These are phyloP conservation scores for Leccinum angustisporum DNA, from an alignment of 1,284 basidiomycete species.

Conservation along the genomic window DNA sequence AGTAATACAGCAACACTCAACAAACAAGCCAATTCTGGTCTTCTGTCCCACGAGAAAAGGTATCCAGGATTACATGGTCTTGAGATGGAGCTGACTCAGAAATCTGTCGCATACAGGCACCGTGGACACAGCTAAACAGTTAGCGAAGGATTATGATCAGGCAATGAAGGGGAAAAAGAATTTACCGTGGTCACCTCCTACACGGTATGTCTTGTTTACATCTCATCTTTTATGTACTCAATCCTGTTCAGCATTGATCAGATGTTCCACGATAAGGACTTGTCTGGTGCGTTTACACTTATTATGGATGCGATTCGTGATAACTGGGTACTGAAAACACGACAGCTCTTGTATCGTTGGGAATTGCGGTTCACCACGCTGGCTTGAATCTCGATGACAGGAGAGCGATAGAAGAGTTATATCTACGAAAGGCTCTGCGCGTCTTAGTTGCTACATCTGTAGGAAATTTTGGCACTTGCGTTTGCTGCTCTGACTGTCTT, in stretches of 20 bases:
- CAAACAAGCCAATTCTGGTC: slow-evolving; percentile 78
- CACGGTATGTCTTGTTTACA: slow-evolving; percentile 40
- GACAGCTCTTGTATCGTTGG: slow-evolving; percentile 57
- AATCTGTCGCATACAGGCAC: slow-evolving; percentile 42
- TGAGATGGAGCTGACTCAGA: not conserved
- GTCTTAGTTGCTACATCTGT: slow-evolving; percentile 77
- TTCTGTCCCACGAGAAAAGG: slow-evolving; percentile 89
- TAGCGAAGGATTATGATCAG: slow-evolving; percentile 71
- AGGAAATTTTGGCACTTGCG: slow-evolving; percentile 23
- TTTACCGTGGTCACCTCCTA: slow-evolving; percentile 65
- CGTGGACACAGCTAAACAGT: slow-evolving; percentile 67
- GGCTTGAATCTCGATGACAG: slow-evolving; percentile 77
- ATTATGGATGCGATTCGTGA: not conserved
- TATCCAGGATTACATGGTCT: slow-evolving; percentile 25
- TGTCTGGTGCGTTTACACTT: slow-evolving; percentile 11
- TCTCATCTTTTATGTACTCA: slow-evolving; percentile 7
- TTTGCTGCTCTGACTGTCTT: slow-evolving; percentile 11
- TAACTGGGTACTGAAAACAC: not conserved
- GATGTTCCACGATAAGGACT: not conserved
- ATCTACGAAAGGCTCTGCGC: slow-evolving; percentile 60
- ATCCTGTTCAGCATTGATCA: not conserved
- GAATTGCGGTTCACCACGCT: slow-evolving; percentile 87
- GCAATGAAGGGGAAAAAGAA: slow-evolving; percentile 47
- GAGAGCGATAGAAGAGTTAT: slow-evolving; percentile 68
- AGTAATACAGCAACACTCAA: slow-evolving; percentile 67